Evolutionary conservation across 164 flowering plant species (phyloP), one percentile per base, ranked within the genome.

Genomic region (Berberis vulgaris): DNA sequence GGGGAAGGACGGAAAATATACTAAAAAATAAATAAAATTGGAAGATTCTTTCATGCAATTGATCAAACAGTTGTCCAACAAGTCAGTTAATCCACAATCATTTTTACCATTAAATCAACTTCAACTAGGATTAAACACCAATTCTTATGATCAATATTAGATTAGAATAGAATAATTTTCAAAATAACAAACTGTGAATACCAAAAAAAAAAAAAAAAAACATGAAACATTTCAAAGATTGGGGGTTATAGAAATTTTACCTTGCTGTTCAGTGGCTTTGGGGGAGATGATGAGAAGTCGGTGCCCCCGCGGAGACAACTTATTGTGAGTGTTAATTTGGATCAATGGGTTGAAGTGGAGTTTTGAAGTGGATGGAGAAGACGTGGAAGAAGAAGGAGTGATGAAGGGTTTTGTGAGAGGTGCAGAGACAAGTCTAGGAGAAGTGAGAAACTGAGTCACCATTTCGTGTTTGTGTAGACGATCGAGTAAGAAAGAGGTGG

Each of bases 261-360:
- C 74, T 64, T 71, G 58, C 45, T 74, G 77, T n/a, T 74, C 74
- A 60, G 77, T 41, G 42, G 73, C 73, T 61, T 70, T 70, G 53
- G 71, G 68, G 6, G 67, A 45, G 6, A 66, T 49, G 2, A 64
- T 57, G 45, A 56, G 46, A 13, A 61, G 42, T 50, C 71, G 57
- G 5, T 61, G 68, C 12, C 26, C 26, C 26, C 65, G 63, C 7
- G 63, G 53, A 2, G 57, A 64, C 13, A 52, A n/a, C 39, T 55
- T 64, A 49, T 54, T 61, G 54, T 54, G 65, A 45, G 41, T 41
- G 13, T 50, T 44, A 7, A 42, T 5, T 39, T 54, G n/a, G 45
- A 58, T 9, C 2, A 45, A 50, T 5, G 62, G 49, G 41, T 40
- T 41, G 45, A 57, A 45, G 3, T 67, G 66, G 45, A 41, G 38